Conservation (phyloP, 306 rosid genomes). For the cucumber (Cucumis sativus) region DNA sequence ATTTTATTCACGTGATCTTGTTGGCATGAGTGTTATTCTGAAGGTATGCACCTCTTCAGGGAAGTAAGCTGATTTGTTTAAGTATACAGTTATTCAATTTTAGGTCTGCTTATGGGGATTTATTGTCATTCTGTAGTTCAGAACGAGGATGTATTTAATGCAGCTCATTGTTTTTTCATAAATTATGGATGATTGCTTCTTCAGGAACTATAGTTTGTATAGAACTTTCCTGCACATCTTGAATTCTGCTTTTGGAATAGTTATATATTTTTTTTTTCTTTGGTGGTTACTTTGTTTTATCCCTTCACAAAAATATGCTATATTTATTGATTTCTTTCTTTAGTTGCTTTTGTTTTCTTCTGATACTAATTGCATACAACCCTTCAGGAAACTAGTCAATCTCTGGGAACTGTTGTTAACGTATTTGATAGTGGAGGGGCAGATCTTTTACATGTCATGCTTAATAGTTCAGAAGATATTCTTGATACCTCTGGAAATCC, state of each 20-base stretch:
- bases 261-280: neutral
- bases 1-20: constrained; percentile 72
- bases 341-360: neutral
- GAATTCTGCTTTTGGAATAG: neutral
- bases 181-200: neutral
- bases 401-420: constrained; percentile 56
- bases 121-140: neutral
- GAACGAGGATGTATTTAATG: neutral
- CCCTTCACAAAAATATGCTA: neutral
- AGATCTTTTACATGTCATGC: constrained; percentile 70
- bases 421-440: constrained; percentile 69
- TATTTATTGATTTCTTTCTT: neutral
- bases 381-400: constrained; percentile 61
- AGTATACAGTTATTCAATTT: neutral
- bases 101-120: neutral
- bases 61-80: neutral
- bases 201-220: neutral
- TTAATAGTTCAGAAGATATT: constrained; percentile 45
- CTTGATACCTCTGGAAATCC: constrained; percentile 47
- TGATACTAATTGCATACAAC: constrained; percentile 15
- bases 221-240: neutral
- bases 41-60: constrained; percentile 38
- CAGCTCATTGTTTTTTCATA: neutral
- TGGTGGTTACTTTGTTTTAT: neutral
- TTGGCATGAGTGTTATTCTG: constrained; percentile 75